Evolutionary conservation across 2,329 filamentous ascomycete genomes (phyloP), one percentile per base, ranked within the genome.

Genomic region (Thielaviopsis ethacetica): DNA sequence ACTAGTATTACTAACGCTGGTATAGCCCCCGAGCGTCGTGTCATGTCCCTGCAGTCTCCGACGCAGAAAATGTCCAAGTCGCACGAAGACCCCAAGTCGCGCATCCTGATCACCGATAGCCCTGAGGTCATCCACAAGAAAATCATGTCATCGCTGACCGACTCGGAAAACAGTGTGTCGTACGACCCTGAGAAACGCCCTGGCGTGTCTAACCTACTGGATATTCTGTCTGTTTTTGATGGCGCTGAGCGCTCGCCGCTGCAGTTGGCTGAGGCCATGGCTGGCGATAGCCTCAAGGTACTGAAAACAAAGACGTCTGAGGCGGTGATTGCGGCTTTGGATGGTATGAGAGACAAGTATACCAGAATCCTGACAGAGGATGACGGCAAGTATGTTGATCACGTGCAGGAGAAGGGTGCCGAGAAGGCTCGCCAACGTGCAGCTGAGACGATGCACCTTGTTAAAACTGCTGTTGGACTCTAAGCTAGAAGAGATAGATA

Each of bases 61-160:
- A 72, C 70, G 0, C 76, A 80, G 57, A 98, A 98, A 69, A 98
- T 98, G 93, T 95, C 90, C 59, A 98, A 98, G 71, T 95, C 90
- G 0, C 79, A 89, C 65, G 67, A 76, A 0, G 81, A 86, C 64
- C 76, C 79, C 2, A 80, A 79, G 55, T 94, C 89, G 7, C 80
- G 89, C 19, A 94, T 98, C 64, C 73, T 93, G 13, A 81, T 98
- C 62, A 95, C 85, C 1, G 88, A 96, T 65, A 70, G 75, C 0
- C 72, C 79, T 0, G 71, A 78, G 0, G 73, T 76, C 2, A 91
- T 97, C 62, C 70, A 72, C 21, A 70, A 71, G 53, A 95, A 95
- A 68, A 74, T 97, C 63, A 81, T 76, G 63, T 71, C 73, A 6
- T 88, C 93, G 7, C 68, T 89, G 34, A 97, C 93, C 1, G 93